Evolutionary conservation across 441 rosid species (phyloP), one percentile per base, ranked within the genome.

Genomic region (Sinapis alba): DNA sequence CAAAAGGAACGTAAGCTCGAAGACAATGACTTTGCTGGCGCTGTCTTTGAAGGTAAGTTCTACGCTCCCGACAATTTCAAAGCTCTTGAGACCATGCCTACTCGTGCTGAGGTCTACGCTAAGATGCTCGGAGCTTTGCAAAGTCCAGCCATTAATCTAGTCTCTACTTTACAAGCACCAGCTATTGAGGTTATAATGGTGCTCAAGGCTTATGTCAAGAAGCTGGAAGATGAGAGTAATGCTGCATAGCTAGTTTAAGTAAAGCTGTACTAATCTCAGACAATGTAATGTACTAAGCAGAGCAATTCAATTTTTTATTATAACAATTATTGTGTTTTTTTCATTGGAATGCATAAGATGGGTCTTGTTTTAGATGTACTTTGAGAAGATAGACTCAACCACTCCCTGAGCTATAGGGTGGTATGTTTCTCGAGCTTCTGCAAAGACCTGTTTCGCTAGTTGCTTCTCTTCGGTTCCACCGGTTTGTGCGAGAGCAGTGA

Each of bases 11-110:
- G 83, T 36, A 92, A 89, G 81, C 75, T 92, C 54, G 96, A 92
- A 50, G 77, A 73, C 9, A 94, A 89, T 69, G 99, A 95, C 69
- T 95, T 92, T 53, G 70, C 84, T 0, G 99, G 99, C 0, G 98
- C 93, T 0, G 99, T 94, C 26, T 94, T 94, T 62, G 99, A 94
- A 68, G 98, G 98, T 53, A 86, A 85, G 81, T 94, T 86, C 78
- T 94, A 90, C 47, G 93, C 83, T 68, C 98, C 99, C 0, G 90
- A 80, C 2, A 93, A 92, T 6, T 86, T 94, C 62, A 88, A 89
- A 68, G 82, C 65, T 62, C 83, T 94, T 3, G 97, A 94, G 78
- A 86, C 82, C 0, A 85, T 94, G 98, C 98, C 98, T 0, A 83
- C 96, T 0, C 84, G 98, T 13, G 96, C 90, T 11, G 97, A 94